These are phyloP conservation scores for Termitomyces sp. DNA, from an alignment of 768 basidiomycete genomes.

Conservation along the genomic window DNA sequence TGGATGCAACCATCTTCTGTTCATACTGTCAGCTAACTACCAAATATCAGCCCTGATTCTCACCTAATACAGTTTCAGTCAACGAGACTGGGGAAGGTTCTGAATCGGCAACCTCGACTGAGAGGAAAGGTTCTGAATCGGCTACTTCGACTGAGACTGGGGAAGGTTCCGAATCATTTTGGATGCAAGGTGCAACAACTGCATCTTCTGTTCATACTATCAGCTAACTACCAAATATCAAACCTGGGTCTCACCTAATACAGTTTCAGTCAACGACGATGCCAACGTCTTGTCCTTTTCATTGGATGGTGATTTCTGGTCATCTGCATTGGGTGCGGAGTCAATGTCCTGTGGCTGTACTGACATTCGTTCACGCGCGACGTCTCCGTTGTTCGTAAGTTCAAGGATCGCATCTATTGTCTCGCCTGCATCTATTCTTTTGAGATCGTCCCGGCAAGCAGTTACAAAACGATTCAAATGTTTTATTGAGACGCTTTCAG, in stretches of 20 bases:
- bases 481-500: conserved; percentile 3
- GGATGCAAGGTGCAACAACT: background rate
- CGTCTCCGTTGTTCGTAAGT: too few relatives aligned
- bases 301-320: background rate
- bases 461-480: background rate
- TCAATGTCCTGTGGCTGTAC: too few relatives aligned
- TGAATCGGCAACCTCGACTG: too few relatives aligned
- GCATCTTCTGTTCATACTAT: background rate
- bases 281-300: background rate
- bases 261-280: background rate
- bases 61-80: too few relatives aligned
- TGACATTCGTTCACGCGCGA: background rate
- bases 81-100: too few relatives aligned
- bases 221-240: background rate
- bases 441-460: background rate
- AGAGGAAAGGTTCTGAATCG: too few relatives aligned
- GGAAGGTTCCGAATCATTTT: background rate
- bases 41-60: background rate
- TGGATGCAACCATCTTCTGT: background rate
- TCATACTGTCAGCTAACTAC: background rate
- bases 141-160: background rate
- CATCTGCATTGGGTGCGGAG: background rate
- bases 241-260: background rate
- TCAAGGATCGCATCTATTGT: background rate
- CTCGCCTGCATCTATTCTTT: background rate